Base-by-base conservation (phyloP, 768 basidiomycete genomes). In the Phylloporus sp. region DNA sequence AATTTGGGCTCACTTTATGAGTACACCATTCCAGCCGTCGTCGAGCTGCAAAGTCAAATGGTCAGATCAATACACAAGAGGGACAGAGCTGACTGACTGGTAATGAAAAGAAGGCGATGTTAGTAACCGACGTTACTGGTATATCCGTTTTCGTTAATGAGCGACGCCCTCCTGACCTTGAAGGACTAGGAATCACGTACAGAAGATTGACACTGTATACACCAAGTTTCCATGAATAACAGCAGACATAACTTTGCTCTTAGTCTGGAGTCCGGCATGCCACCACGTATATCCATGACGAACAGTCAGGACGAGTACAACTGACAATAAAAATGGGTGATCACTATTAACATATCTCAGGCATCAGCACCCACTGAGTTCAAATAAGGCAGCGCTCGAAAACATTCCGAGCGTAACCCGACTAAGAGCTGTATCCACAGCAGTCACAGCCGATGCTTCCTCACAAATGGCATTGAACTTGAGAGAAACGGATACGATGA, bases 171-270 rank as follows among this genome's bases (percentile, higher is more conserved):
- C n/a, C n/a, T n/a, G n/a, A n/a, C n/a, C n/a, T n/a, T n/a, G n/a
- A 40, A 35, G 24, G 24, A n/a, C n/a, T n/a, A n/a, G n/a, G 20
- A 8, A 15, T 22, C 26, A 54, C 51, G 29, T 47, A 58, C 56
- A 6, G n/a, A 58, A 53, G 35, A 58, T 47, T 0, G 48, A 41
- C 18, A 36, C 22, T 0, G 57, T 47, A 26, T 59, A 59, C 13
- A 55, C 6, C 0, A 59, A 13, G 13, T 59, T 59, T 1, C 58
- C 52, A 18, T 38, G 52, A 12, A 38, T n/a, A n/a, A 59, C 22
- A 13, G 39, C 39, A 40, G 39, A 24, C 20, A 42, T 15, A 6
- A 54, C 26, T 9, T 26, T 44, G 24, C 54, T 34, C 4, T 15
- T 28, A 10, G n/a, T 42, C 2, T 1, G 24, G 15, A 35, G 16